These are phyloP conservation scores for Kluyveromyces aestuarii DNA, from an alignment of 805 yeast genomes.

Conservation along the genomic window DNA sequence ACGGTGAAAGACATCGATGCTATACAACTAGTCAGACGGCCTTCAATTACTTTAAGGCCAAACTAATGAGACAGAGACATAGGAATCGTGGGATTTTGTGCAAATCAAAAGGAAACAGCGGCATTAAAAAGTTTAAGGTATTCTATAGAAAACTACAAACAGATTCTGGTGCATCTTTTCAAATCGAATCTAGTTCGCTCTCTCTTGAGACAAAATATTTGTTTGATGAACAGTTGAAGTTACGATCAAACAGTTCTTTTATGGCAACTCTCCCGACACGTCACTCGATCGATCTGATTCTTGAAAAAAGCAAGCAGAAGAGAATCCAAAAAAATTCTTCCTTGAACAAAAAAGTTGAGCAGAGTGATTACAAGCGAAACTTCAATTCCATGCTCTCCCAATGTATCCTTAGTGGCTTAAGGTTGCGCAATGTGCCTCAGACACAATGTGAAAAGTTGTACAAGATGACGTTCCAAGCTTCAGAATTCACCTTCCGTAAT, in stretches of 20 bases:
- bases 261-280: neutral
- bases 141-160: slow-evolving; percentile 1
- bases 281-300: slow-evolving; percentile 14
- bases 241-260: neutral
- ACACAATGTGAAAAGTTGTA: slow-evolving; percentile 28
- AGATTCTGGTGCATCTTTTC: slow-evolving; percentile 1
- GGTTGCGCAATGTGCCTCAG: slow-evolving; percentile 28
- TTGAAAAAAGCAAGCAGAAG: slow-evolving; percentile 14
- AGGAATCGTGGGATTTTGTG: slow-evolving; percentile 16
- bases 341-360: slow-evolving; percentile 12
- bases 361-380: slow-evolving; percentile 18
- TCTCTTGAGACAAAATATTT: slow-evolving; percentile 3
- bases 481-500: slow-evolving; percentile 31
- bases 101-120: neutral
- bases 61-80: slow-evolving; percentile 11
- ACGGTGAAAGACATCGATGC: slow-evolving; percentile 9
- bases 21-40: slow-evolving; percentile 21
- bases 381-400: slow-evolving; percentile 27
- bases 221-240: slow-evolving; percentile 5
- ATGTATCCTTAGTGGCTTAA: slow-evolving; percentile 30
- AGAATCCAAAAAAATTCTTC: slow-evolving; percentile 9
- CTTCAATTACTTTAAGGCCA: slow-evolving; percentile 19
- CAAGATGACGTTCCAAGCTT: slow-evolving; percentile 29
- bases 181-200: slow-evolving; percentile 4
- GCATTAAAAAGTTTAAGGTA: neutral